Conservation (phyloP, 2,329 filamentous ascomycete genomes). For the Xylaria sp. region DNA sequence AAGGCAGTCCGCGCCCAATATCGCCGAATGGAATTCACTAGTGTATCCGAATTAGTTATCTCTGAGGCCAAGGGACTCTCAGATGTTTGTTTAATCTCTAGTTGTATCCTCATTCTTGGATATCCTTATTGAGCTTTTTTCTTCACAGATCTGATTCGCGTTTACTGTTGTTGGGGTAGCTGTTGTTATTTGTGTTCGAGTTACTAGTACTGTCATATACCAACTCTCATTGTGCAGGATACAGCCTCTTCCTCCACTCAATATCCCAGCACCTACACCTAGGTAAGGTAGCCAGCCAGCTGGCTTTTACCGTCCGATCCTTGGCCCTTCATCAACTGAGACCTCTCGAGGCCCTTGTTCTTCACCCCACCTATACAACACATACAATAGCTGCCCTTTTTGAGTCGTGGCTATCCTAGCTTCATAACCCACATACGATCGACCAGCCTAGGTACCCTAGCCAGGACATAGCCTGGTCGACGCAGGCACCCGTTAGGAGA, state of each 20-base stretch:
- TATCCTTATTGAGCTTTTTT: slow-evolving; percentile 1
- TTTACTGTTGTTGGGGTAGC: neutral
- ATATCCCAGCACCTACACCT: neutral
- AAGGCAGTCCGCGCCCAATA: slow-evolving; percentile 17
- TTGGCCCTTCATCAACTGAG: neutral
- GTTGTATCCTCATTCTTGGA: slow-evolving; percentile 1
- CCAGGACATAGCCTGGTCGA: slow-evolving; percentile 7
- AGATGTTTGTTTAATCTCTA: slow-evolving; percentile 1
- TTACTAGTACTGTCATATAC: slow-evolving; percentile 1
- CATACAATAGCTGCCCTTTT: slow-evolving; percentile 3
- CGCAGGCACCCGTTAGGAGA: slow-evolving; percentile 22
- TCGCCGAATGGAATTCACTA: slow-evolving; percentile 6
- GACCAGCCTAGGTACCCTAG: neutral
- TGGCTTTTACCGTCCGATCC: neutral
- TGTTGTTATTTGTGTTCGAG: too few relatives aligned
- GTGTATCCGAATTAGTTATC: neutral
- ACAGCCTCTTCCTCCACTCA: neutral
- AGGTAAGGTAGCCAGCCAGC: neutral
- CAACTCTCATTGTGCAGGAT: neutral
- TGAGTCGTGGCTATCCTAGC: slow-evolving; percentile 23
- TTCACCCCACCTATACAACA: neutral
- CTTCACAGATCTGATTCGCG: slow-evolving; percentile 29
- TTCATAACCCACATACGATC: slow-evolving; percentile 21
- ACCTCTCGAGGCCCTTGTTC: neutral
- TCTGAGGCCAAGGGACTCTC: neutral